Evolutionary conservation across 257 asterid genomes (phyloP).

Genomic region (Primulina tabacum): DNA sequence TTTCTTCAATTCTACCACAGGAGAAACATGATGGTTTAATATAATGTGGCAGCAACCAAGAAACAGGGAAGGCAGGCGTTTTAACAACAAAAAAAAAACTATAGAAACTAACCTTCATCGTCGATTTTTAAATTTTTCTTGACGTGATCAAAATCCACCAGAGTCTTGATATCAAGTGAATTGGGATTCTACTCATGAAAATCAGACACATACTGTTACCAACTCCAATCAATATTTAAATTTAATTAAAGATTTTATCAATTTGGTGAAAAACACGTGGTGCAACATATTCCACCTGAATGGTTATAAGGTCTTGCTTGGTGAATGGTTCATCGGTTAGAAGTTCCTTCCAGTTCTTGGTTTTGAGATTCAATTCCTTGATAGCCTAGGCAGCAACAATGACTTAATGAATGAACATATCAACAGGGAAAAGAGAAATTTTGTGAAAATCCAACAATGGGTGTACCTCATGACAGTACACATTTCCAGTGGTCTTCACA

Average conservation of each 20-base stretch:
- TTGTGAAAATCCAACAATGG: slow-evolving; percentile 4
- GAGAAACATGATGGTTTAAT: slow-evolving; percentile 15
- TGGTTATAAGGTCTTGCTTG: slow-evolving; percentile 74
- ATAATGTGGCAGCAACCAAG: slow-evolving; percentile 10
- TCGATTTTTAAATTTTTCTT: slow-evolving; percentile 80
- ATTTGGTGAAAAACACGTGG: slow-evolving; percentile 9
- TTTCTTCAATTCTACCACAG: slow-evolving; percentile 59
- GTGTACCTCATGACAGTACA: slow-evolving; percentile 85
- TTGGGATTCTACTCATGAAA: slow-evolving; percentile 70
- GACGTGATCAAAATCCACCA: slow-evolving; percentile 83
- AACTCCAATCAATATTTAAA: slow-evolving; percentile 5
- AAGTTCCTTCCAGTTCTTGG: slow-evolving; percentile 98
- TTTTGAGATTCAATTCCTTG: slow-evolving; percentile 85
- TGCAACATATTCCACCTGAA: slow-evolving; percentile 56
- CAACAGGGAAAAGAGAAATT: neutral
- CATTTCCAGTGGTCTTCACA: slow-evolving; percentile 89
- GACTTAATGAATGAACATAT: slow-evolving; percentile 3
- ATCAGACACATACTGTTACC: slow-evolving; percentile 22
- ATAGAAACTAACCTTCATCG: slow-evolving; percentile 66
- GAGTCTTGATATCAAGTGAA: slow-evolving; percentile 75
- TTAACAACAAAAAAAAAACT: neutral
- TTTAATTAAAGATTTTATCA: slow-evolving; percentile 11
- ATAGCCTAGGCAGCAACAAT: slow-evolving; percentile 55
- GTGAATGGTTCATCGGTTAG: slow-evolving; percentile 92
- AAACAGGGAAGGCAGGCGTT: neutral